phyloP scores from a whole-genome alignment of 306 rosid species.

The Malus orientalis region DNA sequence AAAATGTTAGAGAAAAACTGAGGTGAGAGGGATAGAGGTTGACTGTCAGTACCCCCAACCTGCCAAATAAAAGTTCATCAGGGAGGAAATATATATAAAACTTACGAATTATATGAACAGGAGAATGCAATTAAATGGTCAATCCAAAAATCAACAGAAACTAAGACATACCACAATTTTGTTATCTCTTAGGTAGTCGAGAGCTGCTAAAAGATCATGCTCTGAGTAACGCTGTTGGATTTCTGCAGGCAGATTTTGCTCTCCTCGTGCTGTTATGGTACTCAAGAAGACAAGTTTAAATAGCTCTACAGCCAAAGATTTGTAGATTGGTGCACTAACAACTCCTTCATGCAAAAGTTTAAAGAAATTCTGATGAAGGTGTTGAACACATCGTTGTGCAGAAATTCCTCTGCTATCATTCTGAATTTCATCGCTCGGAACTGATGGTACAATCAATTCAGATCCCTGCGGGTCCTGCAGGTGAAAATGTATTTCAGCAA shows the following conservation, averaged over 20 bases:
- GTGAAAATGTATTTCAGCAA: not conserved
- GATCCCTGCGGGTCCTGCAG: not conserved
- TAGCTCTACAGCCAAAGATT: not conserved
- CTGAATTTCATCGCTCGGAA: not conserved
- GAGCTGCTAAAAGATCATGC: not conserved
- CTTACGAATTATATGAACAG: not conserved
- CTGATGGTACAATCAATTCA: not conserved
- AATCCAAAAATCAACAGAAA: not conserved
- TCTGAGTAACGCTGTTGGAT: not conserved
- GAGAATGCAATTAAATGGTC: not conserved
- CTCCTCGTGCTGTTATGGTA: not conserved
- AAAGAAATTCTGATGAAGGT: not conserved
- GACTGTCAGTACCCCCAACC: conserved; percentile 57
- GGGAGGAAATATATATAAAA: not conserved
- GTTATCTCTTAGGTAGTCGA: not conserved
- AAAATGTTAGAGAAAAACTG: conserved; percentile 57
- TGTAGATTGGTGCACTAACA: not conserved
- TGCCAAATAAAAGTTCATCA: conserved; percentile 31
- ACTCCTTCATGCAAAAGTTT: not conserved
- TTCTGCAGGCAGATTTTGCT: not conserved
- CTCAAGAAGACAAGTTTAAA: not conserved
- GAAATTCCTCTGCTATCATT: not conserved
- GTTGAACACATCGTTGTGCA: not conserved
- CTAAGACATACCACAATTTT: not conserved
- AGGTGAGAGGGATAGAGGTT: conserved; percentile 66